These are phyloP conservation scores for Sphagnum magellanicum DNA, from an alignment of 228 moss, liverwort and hornwort genomes.

Conservation along the genomic window DNA sequence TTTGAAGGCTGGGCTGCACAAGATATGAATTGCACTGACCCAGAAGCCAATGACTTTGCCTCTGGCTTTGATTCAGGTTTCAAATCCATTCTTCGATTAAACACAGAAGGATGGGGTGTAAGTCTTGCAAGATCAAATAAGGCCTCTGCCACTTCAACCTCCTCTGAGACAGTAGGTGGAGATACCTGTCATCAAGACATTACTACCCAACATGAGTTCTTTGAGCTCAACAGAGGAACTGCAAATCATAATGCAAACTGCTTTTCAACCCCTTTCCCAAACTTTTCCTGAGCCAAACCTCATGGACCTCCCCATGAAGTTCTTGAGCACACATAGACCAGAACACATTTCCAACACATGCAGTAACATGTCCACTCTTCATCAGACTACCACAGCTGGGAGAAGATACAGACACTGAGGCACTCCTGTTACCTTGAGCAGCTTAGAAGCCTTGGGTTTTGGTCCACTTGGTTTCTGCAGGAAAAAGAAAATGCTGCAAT, in stretches of 20 bases:
- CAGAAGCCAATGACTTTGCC: conserved; percentile 3
- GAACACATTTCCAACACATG: too few species aligned
- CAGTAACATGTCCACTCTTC: too few species aligned
- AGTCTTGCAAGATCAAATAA: conserved; percentile 75
- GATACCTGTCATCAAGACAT: conserved; percentile 28
- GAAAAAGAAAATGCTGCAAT: too few species aligned
- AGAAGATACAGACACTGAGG: too few species aligned
- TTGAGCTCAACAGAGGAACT: too few species aligned
- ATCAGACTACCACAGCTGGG: too few species aligned
- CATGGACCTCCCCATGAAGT: too few species aligned
- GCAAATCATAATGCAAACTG: too few species aligned
- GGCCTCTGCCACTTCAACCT: conserved; percentile 85
- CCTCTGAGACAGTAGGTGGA: conserved; percentile 15
- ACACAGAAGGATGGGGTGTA: conserved; percentile 10
- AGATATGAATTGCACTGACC: conserved; percentile 1
- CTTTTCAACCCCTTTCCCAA: too few species aligned
- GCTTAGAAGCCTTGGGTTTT: conserved; percentile 58
- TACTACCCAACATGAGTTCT: too few species aligned
- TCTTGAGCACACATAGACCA: too few species aligned
- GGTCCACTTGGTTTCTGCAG: conserved; percentile 72
- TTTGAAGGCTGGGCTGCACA: conserved; percentile 9
- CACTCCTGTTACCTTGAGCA: conserved; percentile 44
- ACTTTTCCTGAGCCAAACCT: too few species aligned
- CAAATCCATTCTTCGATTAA: conserved; percentile 30
- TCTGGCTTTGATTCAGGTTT: conserved; percentile 20